Percentiles rank a stretch among this genome's conserved stretches.
These are phyloP conservation scores for Cercospora sp. DNA, from an alignment of 2,329 filamentous ascomycete species.

Conservation along the genomic window DNA sequence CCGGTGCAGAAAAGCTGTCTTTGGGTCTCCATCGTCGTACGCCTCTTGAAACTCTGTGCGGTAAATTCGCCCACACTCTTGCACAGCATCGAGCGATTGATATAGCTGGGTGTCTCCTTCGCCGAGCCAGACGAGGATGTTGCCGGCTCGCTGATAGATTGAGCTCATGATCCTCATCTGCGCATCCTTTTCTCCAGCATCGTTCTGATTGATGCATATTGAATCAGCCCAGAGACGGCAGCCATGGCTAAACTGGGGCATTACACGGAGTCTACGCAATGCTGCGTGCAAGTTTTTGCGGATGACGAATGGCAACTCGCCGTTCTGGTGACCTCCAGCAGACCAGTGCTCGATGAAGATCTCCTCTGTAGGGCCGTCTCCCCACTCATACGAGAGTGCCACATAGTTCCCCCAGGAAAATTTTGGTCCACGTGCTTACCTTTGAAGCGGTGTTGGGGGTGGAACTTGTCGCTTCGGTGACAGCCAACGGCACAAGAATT, in stretches of 20 bases:
- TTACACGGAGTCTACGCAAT: neutral
- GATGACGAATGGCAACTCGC: neutral
- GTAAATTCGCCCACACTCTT: neutral
- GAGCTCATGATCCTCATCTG: neutral
- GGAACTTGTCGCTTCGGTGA: neutral
- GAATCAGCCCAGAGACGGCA: neutral
- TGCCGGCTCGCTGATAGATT: neutral
- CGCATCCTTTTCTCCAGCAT: neutral
- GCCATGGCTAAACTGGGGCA: neutral
- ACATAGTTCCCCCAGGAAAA: neutral
- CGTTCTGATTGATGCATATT: neutral
- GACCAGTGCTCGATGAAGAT: neutral
- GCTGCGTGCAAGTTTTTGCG: neutral
- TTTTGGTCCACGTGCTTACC: neutral
- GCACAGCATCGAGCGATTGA: neutral
- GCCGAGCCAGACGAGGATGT: neutral
- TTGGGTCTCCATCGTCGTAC: neutral
- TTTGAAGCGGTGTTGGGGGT: neutral
- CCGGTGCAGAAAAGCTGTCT: neutral
- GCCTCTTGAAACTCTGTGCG: neutral
- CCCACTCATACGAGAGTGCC: neutral
- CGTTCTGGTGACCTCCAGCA: neutral
- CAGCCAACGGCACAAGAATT: fast-evolving
- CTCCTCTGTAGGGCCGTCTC: neutral
- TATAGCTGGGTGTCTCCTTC: neutral